phyloP scores from a whole-genome alignment of 2,329 filamentous ascomycete genomes.

The Xylariomycetidae sp. region DNA sequence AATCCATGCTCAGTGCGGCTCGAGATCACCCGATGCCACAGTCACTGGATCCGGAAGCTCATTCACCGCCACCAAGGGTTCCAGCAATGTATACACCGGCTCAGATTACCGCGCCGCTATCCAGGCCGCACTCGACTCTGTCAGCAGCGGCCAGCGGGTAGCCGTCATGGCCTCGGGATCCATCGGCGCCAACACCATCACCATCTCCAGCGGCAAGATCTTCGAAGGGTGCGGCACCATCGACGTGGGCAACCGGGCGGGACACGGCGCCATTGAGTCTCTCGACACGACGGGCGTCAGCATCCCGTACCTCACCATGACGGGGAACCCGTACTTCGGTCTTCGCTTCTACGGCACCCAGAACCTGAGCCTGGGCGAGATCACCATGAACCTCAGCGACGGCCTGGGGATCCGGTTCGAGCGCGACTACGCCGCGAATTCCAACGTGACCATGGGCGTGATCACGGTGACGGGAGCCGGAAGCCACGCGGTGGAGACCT shows the following conservation, averaged over 20 bases:
- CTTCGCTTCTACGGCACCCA: conserved; percentile 49
- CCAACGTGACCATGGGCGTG: conserved; percentile 48
- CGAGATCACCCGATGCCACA: conserved; percentile 16
- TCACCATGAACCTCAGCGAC: conserved; percentile 50
- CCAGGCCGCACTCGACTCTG: conserved; percentile 48
- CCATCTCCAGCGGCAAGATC: conserved; percentile 46
- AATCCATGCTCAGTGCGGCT: conserved; percentile 28
- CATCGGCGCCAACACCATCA: conserved; percentile 49
- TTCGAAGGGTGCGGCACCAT: conserved; percentile 58
- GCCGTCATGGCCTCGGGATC: conserved; percentile 50
- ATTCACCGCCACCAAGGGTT: conserved; percentile 28
- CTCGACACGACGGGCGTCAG: conserved; percentile 41
- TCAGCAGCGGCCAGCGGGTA: conserved; percentile 47
- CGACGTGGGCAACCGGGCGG: conserved; percentile 35
- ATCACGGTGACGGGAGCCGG: conserved; percentile 48
- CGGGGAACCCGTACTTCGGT: conserved; percentile 54
- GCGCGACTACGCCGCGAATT: conserved; percentile 46
- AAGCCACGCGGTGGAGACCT: conserved; percentile 54
- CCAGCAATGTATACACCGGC: conserved; percentile 44
- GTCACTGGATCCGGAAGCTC: conserved; percentile 18
- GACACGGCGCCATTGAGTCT: conserved; percentile 50
- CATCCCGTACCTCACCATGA: conserved; percentile 54
- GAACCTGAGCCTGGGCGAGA: conserved; percentile 43
- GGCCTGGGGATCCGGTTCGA: conserved; percentile 56
- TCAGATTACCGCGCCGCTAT: conserved; percentile 50